These are phyloP conservation scores for Kuraishia cidri DNA, from an alignment of 805 yeast genomes.

Conservation along the genomic window DNA sequence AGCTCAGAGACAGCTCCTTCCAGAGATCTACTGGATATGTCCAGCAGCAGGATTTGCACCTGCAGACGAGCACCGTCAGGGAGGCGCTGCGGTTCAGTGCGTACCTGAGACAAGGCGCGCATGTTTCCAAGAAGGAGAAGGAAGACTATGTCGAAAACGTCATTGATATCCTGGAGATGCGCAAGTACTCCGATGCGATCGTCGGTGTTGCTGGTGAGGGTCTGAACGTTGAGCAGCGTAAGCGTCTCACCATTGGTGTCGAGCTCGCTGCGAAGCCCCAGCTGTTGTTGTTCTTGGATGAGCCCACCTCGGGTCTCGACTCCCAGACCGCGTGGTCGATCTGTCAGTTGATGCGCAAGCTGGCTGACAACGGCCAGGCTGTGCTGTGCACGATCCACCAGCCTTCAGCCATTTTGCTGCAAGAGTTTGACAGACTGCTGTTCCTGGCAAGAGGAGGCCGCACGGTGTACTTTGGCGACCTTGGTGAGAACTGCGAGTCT, in stretches of 20 bases:
- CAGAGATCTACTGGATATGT: conserved; percentile 50
- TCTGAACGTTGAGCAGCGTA: conserved; percentile 45
- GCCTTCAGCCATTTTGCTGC: conserved; percentile 72
- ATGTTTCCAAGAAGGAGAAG: conserved; percentile 32
- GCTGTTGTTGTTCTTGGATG: conserved; percentile 45
- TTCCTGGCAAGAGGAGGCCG: conserved; percentile 65
- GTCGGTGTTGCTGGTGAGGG: conserved; percentile 41
- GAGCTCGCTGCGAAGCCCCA: conserved; percentile 49
- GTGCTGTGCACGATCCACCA: conserved; percentile 72
- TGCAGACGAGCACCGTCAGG: conserved; percentile 40
- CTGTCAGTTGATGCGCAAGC: conserved; percentile 40
- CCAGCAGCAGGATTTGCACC: conserved; percentile 51
- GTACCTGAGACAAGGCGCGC: conserved; percentile 32
- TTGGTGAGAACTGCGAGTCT: conserved; percentile 45
- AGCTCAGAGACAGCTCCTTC: conserved; percentile 36
- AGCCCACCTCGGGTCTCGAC: conserved; percentile 54
- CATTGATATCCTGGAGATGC: conserved; percentile 41
- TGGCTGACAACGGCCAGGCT: conserved; percentile 45
- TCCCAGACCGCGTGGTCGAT: conserved; percentile 56
- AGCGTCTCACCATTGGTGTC: conserved; percentile 46
- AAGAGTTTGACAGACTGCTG: conserved; percentile 70
- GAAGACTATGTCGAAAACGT: conserved; percentile 42
- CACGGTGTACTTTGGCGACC: conserved; percentile 69
- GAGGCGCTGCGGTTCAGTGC: conserved; percentile 48
- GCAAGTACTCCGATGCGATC: conserved; percentile 45